phyloP scores from a whole-genome alignment of 495 filamentous ascomycete genomes.

The Aspergillus panamensis region DNA sequence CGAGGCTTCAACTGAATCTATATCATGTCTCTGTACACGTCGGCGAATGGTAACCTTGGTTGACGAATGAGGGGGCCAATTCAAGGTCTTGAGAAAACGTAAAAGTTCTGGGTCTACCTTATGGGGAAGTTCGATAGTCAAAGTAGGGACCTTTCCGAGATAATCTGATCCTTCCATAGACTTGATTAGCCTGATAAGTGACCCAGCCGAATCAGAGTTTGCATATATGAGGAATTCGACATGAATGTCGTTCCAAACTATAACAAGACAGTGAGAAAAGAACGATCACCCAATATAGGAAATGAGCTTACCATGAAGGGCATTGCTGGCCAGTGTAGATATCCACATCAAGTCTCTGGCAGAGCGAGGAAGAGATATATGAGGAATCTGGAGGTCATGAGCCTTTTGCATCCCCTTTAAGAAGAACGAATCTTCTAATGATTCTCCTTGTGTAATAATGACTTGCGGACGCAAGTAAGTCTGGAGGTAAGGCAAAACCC shows the following conservation, averaged over 20 bases:
- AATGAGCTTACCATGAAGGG: conserved; percentile 55
- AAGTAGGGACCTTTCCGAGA: conserved; percentile 59
- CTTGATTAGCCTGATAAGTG: conserved; percentile 65
- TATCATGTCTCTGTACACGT: conserved; percentile 54
- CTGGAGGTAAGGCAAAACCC: conserved; percentile 43
- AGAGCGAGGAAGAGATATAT: conserved; percentile 67
- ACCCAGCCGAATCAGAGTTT: conserved; percentile 62
- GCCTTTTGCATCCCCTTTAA: conserved; percentile 47
- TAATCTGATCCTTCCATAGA: conserved; percentile 74
- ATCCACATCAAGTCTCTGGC: conserved; percentile 69
- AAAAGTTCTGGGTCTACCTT: conserved; percentile 58
- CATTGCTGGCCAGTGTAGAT: conserved; percentile 65
- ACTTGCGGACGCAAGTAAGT: conserved; percentile 48
- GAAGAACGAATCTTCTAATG: conserved; percentile 52
- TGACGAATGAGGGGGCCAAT: conserved; percentile 57
- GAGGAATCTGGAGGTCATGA: conserved; percentile 37
- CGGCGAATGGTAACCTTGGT: conserved; percentile 62
- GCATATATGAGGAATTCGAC: conserved; percentile 78
- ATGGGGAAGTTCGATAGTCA: conserved; percentile 77
- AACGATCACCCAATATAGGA: not conserved
- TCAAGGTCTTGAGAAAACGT: conserved; percentile 55
- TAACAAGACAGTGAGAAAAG: not conserved
- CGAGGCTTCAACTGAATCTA: conserved; percentile 61
- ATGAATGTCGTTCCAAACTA: conserved; percentile 70
- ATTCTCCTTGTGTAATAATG: conserved; percentile 45